Base-by-base conservation (phyloP, 2,329 filamentous ascomycete genomes). In the Tolypocladium tundrense region DNA sequence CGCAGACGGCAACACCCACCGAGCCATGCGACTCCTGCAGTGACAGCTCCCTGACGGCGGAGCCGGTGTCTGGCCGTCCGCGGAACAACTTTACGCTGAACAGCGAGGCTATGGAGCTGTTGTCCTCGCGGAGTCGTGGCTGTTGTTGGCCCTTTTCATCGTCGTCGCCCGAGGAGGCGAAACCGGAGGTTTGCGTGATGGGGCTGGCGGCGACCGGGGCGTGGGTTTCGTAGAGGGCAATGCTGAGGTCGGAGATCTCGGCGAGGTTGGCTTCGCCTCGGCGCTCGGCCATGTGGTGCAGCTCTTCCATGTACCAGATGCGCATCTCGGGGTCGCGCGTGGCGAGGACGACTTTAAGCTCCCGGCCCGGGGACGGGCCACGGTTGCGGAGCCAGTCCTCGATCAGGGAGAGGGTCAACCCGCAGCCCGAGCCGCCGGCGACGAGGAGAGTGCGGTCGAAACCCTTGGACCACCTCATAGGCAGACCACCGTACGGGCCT, bases 401-500 rank as follows among this genome's bases (percentile, higher is more conserved):
- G 10, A 82, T 68, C 6, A 84, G 68, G 0, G 75, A 73, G 0
- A 85, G 64, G 1, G 75, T 74, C 66, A 79, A 81, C 0, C 80
- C 80, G 2, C 77, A 79, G 1, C 83, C 83, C 0, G 82, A 79
- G 0, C 83, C 83, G 11, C 83, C 82, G 0, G 78, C 77, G 4
- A 85, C 67, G 19, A 84, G 66, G 0, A 86, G 65, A 0, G 70
- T 66, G 9, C 68, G 68, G 53, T 81, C 75, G 55, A 75, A 77
- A 0, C 67, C 67, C 0, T 66, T 62, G 16, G 76, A 65, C 52
- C 73, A 72, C 6, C 66, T 62, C 3, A 64, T 64, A 1, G 73
- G 67, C 21, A 82, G 66, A 0, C 82, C 82, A 0, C 83, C 81
- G 58, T 85, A 85, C 0, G 83, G 83, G 0, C 83, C 83, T 45